Conservation (phyloP, 2,329 filamentous ascomycete species). For the Alternaria sp. region DNA sequence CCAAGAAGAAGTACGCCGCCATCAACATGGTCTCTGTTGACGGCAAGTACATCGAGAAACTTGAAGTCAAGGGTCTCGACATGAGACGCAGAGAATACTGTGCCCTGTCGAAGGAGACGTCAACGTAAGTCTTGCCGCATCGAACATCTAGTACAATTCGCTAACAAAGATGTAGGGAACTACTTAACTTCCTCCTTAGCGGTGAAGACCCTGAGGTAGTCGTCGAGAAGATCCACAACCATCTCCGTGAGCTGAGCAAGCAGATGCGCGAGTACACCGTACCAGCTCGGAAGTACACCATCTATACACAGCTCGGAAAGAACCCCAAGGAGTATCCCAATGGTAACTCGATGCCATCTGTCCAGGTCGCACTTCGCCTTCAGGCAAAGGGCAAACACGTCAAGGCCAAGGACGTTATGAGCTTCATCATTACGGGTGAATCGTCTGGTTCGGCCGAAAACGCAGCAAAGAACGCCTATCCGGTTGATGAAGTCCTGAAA, state of each 20-base stretch:
- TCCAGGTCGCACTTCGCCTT: slow-evolving; percentile 91
- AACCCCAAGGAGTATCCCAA: slow-evolving; percentile 93
- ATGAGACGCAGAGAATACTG: slow-evolving; percentile 99
- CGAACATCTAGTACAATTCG: not conserved
- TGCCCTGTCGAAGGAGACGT: slow-evolving; percentile 92
- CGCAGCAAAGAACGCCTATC: slow-evolving; percentile 87
- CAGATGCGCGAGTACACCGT: slow-evolving; percentile 86
- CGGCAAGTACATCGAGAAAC: slow-evolving; percentile 89
- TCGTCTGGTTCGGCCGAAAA: slow-evolving; percentile 69
- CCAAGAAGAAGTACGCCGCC: slow-evolving; percentile 99
- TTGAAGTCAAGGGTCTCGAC: slow-evolving; percentile 97
- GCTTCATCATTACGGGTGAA: slow-evolving; percentile 86
- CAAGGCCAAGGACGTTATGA: slow-evolving; percentile 94
- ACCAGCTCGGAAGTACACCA: slow-evolving; percentile 88
- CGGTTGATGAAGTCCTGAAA: slow-evolving; percentile 84
- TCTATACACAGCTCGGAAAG: slow-evolving; percentile 97
- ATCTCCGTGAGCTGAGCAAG: slow-evolving; percentile 81
- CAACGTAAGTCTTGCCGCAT: slow-evolving; percentile 58
- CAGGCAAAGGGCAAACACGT: slow-evolving; percentile 85
- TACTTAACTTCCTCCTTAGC: slow-evolving; percentile 93
- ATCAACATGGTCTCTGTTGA: slow-evolving; percentile 91
- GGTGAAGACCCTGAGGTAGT: slow-evolving; percentile 91
- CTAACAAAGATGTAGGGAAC: slow-evolving; percentile 59
- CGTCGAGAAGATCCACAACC: slow-evolving; percentile 89
- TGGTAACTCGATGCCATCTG: slow-evolving; percentile 92